Percentiles rank a stretch among this genome's conserved stretches.
These are phyloP conservation scores for Elsinoe arachidis DNA, from an alignment of 2,329 filamentous ascomycete species.

Conservation along the genomic window DNA sequence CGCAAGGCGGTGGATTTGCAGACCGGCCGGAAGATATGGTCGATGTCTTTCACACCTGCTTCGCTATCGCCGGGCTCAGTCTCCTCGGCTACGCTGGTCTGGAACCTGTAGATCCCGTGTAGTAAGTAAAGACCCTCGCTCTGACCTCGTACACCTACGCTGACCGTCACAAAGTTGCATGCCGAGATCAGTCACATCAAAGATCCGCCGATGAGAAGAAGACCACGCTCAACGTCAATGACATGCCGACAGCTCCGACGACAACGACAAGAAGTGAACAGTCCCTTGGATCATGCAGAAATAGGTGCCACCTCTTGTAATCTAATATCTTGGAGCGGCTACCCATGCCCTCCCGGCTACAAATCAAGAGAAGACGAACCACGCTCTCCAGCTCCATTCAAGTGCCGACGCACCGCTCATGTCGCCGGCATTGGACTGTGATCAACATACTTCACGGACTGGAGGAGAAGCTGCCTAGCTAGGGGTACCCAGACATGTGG, in stretches of 20 bases:
- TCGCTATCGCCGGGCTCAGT: slow-evolving; percentile 81
- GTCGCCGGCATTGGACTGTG: neutral
- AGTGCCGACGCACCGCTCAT: neutral
- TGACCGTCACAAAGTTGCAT: slow-evolving; percentile 1
- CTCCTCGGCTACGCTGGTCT: slow-evolving; percentile 70
- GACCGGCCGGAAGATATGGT: slow-evolving; percentile 91
- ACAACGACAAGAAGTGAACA: too few relatives aligned
- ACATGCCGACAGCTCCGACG: neutral
- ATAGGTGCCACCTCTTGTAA: slow-evolving; percentile 47
- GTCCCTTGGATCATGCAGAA: neutral
- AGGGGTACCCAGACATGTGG: too few relatives aligned
- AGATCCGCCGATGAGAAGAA: neutral
- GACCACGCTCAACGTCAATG: neutral
- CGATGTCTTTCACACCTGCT: slow-evolving; percentile 92
- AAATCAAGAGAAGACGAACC: slow-evolving; percentile 51
- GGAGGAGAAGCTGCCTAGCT: too few relatives aligned
- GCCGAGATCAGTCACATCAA: neutral
- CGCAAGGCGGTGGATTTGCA: slow-evolving; percentile 72
- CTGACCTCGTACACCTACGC: neutral
- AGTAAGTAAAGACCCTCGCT: slow-evolving; percentile 45
- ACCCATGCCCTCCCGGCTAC: slow-evolving; percentile 47
- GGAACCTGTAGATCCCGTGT: slow-evolving; percentile 75
- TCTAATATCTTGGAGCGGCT: slow-evolving; percentile 57
- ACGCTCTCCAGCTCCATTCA: slow-evolving; percentile 17
- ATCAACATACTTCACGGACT: neutral